Conservation (phyloP, 2,329 filamentous ascomycete species). For the Curvularia verruculosa region DNA sequence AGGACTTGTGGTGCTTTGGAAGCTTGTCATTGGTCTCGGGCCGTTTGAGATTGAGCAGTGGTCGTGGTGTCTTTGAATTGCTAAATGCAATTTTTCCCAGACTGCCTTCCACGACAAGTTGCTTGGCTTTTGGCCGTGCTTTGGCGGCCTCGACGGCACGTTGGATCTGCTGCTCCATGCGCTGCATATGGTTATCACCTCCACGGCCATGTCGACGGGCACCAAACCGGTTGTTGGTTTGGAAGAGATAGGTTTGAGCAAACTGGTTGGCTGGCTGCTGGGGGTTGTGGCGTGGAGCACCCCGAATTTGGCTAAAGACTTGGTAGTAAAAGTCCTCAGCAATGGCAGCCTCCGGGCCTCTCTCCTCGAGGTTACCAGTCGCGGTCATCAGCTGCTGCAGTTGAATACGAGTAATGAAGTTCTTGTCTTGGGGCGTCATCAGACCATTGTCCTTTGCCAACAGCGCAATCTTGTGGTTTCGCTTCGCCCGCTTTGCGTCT, state of each 20-base stretch:
- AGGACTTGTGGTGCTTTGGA: constrained; percentile 52
- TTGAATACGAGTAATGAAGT: constrained; percentile 97
- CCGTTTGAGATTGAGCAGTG: constrained; percentile 93
- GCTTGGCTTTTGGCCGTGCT: constrained; percentile 96
- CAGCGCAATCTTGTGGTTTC: constrained; percentile 97
- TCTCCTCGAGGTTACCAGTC: constrained; percentile 83
- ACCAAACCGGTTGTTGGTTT: constrained; percentile 86
- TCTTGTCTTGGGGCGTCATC: constrained; percentile 99
- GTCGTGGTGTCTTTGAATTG: constrained; percentile 96
- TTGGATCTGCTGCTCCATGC: constrained; percentile 99
- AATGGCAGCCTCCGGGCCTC: constrained; percentile 78
- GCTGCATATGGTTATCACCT: constrained; percentile 95
- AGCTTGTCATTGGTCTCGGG: constrained; percentile 67
- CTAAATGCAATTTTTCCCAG: constrained; percentile 98
- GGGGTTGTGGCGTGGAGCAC: constrained; percentile 85
- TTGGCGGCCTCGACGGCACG: constrained; percentile 96
- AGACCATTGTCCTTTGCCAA: constrained; percentile 93
- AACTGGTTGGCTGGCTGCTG: constrained; percentile 95
- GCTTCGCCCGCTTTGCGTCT: constrained; percentile 92
- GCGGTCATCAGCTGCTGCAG: constrained; percentile 94
- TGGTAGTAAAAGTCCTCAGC: constrained; percentile 98
- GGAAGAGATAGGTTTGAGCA: constrained; percentile 95
- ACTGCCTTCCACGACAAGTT: constrained; percentile 93
- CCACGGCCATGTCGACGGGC: constrained; percentile 77
- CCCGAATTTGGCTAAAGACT: constrained; percentile 92